Percentiles rank a stretch among this genome's conserved stretches.
These are phyloP conservation scores for Botryotinia globosa DNA, from an alignment of 2,329 filamentous ascomycete genomes.

Conservation along the genomic window DNA sequence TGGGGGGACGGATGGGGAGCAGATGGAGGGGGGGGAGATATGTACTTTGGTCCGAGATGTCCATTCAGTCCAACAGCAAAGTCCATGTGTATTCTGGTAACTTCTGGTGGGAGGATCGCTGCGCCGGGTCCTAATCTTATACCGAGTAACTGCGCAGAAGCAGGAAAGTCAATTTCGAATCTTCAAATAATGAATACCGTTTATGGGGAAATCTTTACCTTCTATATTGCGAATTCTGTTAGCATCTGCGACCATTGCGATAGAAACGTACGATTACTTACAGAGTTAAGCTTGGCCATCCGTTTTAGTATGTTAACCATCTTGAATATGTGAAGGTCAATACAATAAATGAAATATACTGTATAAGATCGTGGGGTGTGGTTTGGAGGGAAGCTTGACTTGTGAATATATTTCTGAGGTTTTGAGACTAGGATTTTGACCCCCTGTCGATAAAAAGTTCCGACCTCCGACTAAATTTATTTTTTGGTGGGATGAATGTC, in stretches of 20 bases:
- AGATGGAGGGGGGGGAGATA: slow-evolving; percentile 26
- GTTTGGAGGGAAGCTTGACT: slow-evolving; percentile 7
- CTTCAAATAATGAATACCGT: slow-evolving; percentile 7
- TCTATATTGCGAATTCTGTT: slow-evolving; percentile 38
- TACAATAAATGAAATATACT: neutral
- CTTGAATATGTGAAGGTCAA: slow-evolving; percentile 28
- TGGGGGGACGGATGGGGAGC: neutral
- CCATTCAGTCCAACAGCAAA: slow-evolving; percentile 64
- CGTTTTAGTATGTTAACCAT: slow-evolving; percentile 63
- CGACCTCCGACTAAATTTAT: slow-evolving; percentile 20
- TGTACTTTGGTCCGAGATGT: slow-evolving; percentile 70
- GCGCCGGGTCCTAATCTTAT: slow-evolving; percentile 82
- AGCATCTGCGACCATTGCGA: slow-evolving; percentile 22
- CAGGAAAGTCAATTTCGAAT: slow-evolving; percentile 27
- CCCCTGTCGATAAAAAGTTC: slow-evolving; percentile 16
- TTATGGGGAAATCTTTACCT: slow-evolving; percentile 41
- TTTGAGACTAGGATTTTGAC: slow-evolving; percentile 17
- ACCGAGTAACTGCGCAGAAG: slow-evolving; percentile 58
- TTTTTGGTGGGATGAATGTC: slow-evolving; percentile 5
- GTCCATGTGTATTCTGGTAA: slow-evolving; percentile 72
- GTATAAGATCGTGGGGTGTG: slow-evolving; percentile 15
- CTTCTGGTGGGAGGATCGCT: slow-evolving; percentile 71
- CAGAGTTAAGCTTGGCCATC: slow-evolving; percentile 70
- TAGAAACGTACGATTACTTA: slow-evolving; percentile 46
- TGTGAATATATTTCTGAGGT: slow-evolving; percentile 22